These are phyloP conservation scores for Aspergillus transmontanensis DNA, from an alignment of 2,329 filamentous ascomycete species.

Conservation along the genomic window DNA sequence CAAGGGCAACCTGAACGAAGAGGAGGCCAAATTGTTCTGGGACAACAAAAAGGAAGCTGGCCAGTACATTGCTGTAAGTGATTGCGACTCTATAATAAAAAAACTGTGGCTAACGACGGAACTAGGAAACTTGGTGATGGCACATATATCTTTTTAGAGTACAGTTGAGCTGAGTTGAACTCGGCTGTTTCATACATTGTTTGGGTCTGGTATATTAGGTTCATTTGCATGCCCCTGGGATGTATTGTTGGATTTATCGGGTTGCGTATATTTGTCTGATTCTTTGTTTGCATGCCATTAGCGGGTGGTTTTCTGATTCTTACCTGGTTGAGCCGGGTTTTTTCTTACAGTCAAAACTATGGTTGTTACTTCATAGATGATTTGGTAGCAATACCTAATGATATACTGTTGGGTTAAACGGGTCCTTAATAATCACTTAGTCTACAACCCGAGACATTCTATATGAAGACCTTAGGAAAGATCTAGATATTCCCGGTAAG, in stretches of 20 bases:
- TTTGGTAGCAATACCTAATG: slow-evolving; percentile 18
- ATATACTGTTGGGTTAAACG: background rate
- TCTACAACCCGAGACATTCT: no score
- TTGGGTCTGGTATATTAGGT: background rate
- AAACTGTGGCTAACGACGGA: slow-evolving; percentile 11
- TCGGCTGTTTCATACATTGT: slow-evolving; percentile 4
- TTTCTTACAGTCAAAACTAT: slow-evolving; percentile 1
- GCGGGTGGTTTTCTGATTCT: slow-evolving; percentile 19
- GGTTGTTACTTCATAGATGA: slow-evolving; percentile 8
- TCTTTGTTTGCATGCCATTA: slow-evolving; percentile 20
- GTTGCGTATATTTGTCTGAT: background rate
- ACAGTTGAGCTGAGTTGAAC: slow-evolving; percentile 9
- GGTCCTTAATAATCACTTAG: no score
- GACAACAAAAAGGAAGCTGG: slow-evolving; percentile 85
- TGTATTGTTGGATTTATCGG: slow-evolving; percentile 6
- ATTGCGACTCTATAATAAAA: background rate
- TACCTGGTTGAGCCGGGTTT: slow-evolving; percentile 11
- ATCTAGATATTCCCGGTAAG: no score
- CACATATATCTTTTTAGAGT: background rate
- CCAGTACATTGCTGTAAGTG: slow-evolving; percentile 82
- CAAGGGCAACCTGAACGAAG: slow-evolving; percentile 81
- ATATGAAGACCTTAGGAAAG: no score
- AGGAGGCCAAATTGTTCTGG: slow-evolving; percentile 89
- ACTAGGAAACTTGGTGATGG: slow-evolving; percentile 40
- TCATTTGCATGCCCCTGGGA: slow-evolving; percentile 6